Evolutionary conservation across 2,329 filamentous ascomycete genomes (phyloP), one percentile per base, ranked within the genome.

Genomic region (Taxawa tesnikishii): DNA sequence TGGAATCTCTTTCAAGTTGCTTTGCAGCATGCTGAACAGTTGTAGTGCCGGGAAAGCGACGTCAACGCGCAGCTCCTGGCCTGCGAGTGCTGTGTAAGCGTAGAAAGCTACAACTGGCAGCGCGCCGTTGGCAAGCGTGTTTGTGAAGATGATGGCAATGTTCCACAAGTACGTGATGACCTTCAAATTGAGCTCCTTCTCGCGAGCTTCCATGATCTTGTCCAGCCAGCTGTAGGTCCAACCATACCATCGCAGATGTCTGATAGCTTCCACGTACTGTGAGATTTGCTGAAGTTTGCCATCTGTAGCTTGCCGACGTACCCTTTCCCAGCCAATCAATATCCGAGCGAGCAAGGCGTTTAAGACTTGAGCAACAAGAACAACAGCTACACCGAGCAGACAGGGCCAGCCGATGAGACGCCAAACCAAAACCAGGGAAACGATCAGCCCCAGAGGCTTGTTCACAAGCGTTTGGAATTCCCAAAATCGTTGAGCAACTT

Each of bases 11-110:
- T 77, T 74, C 29, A 94, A 60, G 38, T 75, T 82, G 2, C 60
- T 64, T 44, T 88, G 80, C 8, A 94, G 61, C 62, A 88, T 73
- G 1, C 64, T 62, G 46, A 94, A 93, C 0, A 94, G 64, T 38
- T 87, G 78, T 2, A 94, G 63, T 0, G 85, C 84, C 0, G 85
- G 85, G 52, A 93, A 94, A 7, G 85, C 85, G 15, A 93, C 67
- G 38, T 93, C 81, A 21, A 93, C 75, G 0, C 75, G 75, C 6
- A 94, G 57, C 0, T 75, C 69, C 29, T 72, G 65, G 0, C 73
- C 71, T 4, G 79, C 74, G 24, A 87, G 52, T 8, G 79, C 66
- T 0, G 84, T 90, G 51, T 84, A 93, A 1, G 83, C 76, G 43
- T 77, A 83, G 44, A 94, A 85, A 1, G 80, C 82, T 2, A 79